Conservation (phyloP, 2,329 filamentous ascomycete species). For the Stagonosporopsis tanaceti region DNA sequence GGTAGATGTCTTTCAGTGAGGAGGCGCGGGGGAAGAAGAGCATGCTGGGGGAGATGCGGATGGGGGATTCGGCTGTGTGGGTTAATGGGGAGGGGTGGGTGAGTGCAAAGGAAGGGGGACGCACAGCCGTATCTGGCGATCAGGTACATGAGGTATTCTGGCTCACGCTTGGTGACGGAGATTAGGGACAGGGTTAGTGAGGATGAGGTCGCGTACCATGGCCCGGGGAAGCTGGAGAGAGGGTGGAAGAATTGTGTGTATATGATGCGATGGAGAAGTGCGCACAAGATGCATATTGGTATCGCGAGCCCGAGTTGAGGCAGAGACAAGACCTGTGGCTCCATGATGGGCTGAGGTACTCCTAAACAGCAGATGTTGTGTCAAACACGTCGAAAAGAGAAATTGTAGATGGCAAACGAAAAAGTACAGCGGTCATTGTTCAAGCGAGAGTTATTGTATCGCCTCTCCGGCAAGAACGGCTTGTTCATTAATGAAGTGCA, state of each 20-base stretch:
- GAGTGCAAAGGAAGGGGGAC: constrained; percentile 1
- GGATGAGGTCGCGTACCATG: constrained; percentile 49
- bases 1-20: constrained; percentile 53
- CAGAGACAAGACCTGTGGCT: not conserved
- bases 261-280: constrained; percentile 2
- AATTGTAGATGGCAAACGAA: not conserved
- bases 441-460: not conserved
- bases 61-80: constrained; percentile 39
- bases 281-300: not conserved
- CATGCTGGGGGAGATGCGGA: constrained; percentile 51
- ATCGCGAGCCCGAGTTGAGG: not conserved
- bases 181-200: constrained; percentile 41
- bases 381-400: not conserved
- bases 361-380: not conserved
- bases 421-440: not conserved
- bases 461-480: not conserved
- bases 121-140: constrained; percentile 41
- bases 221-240: constrained; percentile 49
- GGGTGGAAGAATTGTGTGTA: constrained; percentile 9
- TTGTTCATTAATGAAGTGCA: not conserved
- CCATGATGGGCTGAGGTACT: not conserved
- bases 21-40: constrained; percentile 49
- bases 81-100: constrained; percentile 1
- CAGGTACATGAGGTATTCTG: constrained; percentile 40
- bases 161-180: constrained; percentile 38